A percentile compares a stretch with the other conserved stretches of the same genome.
Conservation (phyloP, 345 rosid genomes). For the Combretum micranthum region DNA sequence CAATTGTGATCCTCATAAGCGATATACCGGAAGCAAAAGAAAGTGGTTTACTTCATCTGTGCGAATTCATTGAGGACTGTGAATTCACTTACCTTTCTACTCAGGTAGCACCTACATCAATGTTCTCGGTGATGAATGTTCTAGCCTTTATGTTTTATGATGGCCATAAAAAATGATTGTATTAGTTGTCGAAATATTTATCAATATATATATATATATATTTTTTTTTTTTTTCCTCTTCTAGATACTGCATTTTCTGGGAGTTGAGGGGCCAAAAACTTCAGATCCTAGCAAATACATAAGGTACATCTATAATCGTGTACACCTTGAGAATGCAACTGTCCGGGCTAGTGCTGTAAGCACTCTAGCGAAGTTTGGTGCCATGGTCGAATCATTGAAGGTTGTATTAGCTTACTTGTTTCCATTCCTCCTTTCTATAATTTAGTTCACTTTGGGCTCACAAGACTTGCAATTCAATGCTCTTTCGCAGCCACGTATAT, state of each 20-base stretch:
- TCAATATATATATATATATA: too few relatives aligned
- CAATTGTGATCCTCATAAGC: slow-evolving; percentile 91
- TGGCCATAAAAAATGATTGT: too few relatives aligned
- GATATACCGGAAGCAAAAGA: slow-evolving; percentile 99
- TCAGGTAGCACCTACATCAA: slow-evolving; percentile 39
- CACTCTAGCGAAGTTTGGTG: slow-evolving; percentile 96
- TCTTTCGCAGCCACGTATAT: slow-evolving; percentile 68
- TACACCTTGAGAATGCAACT: slow-evolving; percentile 98
- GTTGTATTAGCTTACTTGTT: slow-evolving; percentile 21
- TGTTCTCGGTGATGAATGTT: too few relatives aligned
- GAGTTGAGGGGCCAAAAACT: slow-evolving; percentile 92
- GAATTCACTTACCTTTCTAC: slow-evolving; percentile 98
- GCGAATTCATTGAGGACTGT: slow-evolving; percentile 98
- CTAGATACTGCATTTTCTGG: slow-evolving; percentile 97
- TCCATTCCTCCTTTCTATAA: background rate
- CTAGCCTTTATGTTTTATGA: too few relatives aligned
- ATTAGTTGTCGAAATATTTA: background rate
- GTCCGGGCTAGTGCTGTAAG: slow-evolving; percentile 96
- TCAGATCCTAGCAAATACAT: slow-evolving; percentile 94
- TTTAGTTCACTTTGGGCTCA: background rate
- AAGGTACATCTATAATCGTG: slow-evolving; percentile 92
- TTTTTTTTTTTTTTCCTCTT: slow-evolving; percentile 7
- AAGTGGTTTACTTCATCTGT: slow-evolving; percentile 92
- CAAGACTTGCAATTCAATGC: background rate
- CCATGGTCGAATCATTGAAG: slow-evolving; percentile 84